Percentiles rank a stretch among this genome's conserved stretches.
phyloP scores from a whole-genome alignment of 768 basidiomycete species.

The Mycena floridula region DNA sequence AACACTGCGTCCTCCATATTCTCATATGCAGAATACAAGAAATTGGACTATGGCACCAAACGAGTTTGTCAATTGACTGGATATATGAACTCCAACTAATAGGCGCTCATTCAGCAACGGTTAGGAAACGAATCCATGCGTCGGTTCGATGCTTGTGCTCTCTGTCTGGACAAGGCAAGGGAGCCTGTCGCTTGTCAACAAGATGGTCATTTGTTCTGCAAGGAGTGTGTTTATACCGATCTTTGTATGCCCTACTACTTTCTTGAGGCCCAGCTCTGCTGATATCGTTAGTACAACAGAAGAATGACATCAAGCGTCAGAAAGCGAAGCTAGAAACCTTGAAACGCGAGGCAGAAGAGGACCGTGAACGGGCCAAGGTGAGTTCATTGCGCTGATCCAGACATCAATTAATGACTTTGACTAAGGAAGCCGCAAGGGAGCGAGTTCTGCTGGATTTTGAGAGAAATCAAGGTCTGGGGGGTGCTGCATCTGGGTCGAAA shows the following conservation, averaged over 20 bases:
- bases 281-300: conserved; percentile 63
- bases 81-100: neutral
- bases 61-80: conserved; percentile 33
- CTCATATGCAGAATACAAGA: conserved; percentile 86
- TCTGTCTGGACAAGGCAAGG: conserved; percentile 79
- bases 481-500: conserved; percentile 30
- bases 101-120: conserved; percentile 43
- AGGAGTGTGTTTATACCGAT: conserved; percentile 87
- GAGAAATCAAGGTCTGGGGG: conserved; percentile 72
- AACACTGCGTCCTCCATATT: conserved; percentile 87
- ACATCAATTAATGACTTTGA: no score
- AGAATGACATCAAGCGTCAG: conserved; percentile 89
- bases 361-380: conserved; percentile 62
- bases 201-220: conserved; percentile 92
- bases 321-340: conserved; percentile 71
- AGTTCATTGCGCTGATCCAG: no score
- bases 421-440: conserved; percentile 75
- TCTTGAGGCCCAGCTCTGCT: neutral
- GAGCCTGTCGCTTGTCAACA: conserved; percentile 75
- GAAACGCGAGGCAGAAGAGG: conserved; percentile 75
- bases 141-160: conserved; percentile 82
- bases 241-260: conserved; percentile 46
- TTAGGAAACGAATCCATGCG: conserved; percentile 92
- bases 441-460: conserved; percentile 90
- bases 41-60: conserved; percentile 80